Evolutionary conservation across 2,329 filamentous ascomycete species (phyloP), one percentile per base, ranked within the genome.

Genomic region (Colletotrichum sp.): DNA sequence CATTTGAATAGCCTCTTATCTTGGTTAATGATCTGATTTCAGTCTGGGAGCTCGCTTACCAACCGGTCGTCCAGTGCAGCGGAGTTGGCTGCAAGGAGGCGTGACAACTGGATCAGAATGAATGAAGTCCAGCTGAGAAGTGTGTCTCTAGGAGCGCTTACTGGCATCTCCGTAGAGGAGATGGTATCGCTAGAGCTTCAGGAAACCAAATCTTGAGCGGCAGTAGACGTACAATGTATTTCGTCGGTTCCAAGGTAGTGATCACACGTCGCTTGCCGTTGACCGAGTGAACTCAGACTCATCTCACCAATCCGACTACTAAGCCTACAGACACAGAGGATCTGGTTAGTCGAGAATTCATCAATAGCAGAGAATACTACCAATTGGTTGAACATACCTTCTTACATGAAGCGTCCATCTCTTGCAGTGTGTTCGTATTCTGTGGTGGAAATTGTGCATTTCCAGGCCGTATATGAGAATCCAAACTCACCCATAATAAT

Each of bases 401-500:
- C 2, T 5, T 44, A 8, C 36, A 2, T 18, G 4, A 18, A 3
- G 36, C 36, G 36, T 44, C 36, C 36, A 44, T 1, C 16, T 44
- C 2, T 44, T 44, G 36, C 36, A 44, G 8, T 18, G 7, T 16
- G 2, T 18, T 44, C 16, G 0, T 18, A 18, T 5, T 44, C 4
- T 5, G 36, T 5, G 36, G 36, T 44, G 7, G 15, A 36, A 36
- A 16, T 7, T 36, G 39, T 4, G 18, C 9, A 1, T 0, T 0
- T 2, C 5, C 2, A 12, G 6, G 18, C 39, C 0, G 1, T 0
- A 16, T 16, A 39, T 39, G 34, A 4, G 13, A 16, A 36, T 4
- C 34, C 0, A 36, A 15, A 1, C 34, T 0, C 34, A 1, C 34
- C 34, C 34, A 36, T 36, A 15, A 15, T 1, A 5, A 0, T 0